Conservation (phyloP, 441 rosid genomes). For the Flueggea neowawraea region DNA sequence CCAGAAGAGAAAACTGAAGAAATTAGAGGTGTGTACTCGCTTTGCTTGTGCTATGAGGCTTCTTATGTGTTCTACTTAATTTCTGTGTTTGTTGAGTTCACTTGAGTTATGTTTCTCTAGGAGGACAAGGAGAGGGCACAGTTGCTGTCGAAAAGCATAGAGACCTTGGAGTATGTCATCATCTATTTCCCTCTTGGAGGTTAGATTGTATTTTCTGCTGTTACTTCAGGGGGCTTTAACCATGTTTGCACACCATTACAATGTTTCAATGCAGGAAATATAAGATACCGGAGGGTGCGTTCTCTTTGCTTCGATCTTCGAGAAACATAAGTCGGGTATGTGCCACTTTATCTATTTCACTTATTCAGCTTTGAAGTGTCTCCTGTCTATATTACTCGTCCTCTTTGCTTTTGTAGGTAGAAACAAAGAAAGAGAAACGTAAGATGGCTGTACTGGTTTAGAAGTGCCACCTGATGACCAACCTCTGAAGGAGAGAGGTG, state of each 20-base stretch:
- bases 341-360: slow-evolving; percentile 6
- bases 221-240: not conserved
- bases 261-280: slow-evolving; percentile 47
- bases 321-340: slow-evolving; percentile 60
- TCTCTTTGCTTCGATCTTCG: slow-evolving; percentile 62
- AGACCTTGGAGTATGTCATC: slow-evolving; percentile 51
- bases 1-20: slow-evolving; percentile 68
- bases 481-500: slow-evolving; percentile 17
- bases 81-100: slow-evolving; percentile 1
- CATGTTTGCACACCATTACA: slow-evolving; percentile 3
- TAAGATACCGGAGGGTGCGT: slow-evolving; percentile 58
- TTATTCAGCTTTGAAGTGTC: slow-evolving; percentile 1
- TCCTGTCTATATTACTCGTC: slow-evolving; percentile 12
- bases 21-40: slow-evolving; percentile 49
- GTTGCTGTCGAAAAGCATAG: slow-evolving; percentile 42
- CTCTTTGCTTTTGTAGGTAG: slow-evolving; percentile 31
- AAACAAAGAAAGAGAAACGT: slow-evolving; percentile 59
- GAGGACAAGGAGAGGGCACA: slow-evolving; percentile 54
- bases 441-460: slow-evolving; percentile 54
- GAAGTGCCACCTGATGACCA: slow-evolving; percentile 25
- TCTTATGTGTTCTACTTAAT: not conserved
- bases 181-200: not conserved
- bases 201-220: slow-evolving; percentile 5
- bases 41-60: not conserved
- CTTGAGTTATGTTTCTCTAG: slow-evolving; percentile 22